Conservation (phyloP, 2,329 filamentous ascomycete genomes). For the Coniochaeta sp. region DNA sequence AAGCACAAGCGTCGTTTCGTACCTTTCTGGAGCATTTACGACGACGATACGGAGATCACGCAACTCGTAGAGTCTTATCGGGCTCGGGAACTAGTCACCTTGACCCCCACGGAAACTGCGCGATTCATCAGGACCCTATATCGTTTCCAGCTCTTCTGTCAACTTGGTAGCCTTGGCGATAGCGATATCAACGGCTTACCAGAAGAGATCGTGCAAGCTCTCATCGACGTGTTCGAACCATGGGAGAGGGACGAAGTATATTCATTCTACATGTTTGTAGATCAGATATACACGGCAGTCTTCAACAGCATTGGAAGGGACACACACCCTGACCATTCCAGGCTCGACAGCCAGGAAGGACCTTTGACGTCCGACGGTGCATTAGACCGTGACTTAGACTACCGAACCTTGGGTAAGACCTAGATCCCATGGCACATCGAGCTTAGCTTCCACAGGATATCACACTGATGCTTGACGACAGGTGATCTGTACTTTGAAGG, state of each 20-base stretch:
- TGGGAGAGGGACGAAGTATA: constrained; percentile 11
- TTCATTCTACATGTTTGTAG: constrained; percentile 4
- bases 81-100: too few species aligned
- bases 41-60: too few species aligned
- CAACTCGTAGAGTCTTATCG: too few species aligned
- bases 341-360: constrained; percentile 1
- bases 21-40: background rate
- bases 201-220: background rate
- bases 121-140: constrained; percentile 8
- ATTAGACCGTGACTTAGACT: background rate
- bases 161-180: background rate
- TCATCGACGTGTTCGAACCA: constrained; percentile 6
- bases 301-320: background rate
- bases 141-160: constrained; percentile 9
- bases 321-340: constrained; percentile 2
- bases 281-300: background rate
- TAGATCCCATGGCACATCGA: background rate
- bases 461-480: background rate
- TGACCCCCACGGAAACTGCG: constrained; percentile 1
- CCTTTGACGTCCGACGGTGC: constrained; percentile 1
- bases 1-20: background rate
- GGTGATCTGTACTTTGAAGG: background rate
- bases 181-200: constrained; percentile 1
- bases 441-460: too few species aligned
- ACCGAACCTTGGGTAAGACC: background rate